Conservation (phyloP, 1,284 basidiomycete species). For the Microbotryum violaceum region DNA sequence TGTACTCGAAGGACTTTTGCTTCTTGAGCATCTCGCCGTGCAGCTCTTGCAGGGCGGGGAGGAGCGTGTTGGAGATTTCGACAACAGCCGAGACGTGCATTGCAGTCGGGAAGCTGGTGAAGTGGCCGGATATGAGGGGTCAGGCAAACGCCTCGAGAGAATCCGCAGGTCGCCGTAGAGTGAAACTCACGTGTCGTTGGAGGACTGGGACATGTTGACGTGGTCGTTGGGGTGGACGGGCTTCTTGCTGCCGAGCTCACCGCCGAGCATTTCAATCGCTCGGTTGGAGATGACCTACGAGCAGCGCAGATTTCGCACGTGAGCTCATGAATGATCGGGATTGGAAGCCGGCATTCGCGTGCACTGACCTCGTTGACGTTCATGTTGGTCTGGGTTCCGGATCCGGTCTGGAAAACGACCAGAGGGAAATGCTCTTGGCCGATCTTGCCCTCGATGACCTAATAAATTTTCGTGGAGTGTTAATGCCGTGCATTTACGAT, state of each 20-base stretch:
- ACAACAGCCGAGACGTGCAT: slow-evolving; percentile 97
- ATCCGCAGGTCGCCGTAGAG: neutral
- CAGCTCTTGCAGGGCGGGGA: slow-evolving; percentile 80
- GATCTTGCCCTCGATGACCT: slow-evolving; percentile 94
- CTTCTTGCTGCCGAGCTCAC: slow-evolving; percentile 88
- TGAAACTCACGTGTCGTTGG: slow-evolving; percentile 78
- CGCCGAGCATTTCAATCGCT: slow-evolving; percentile 94
- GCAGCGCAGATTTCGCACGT: neutral
- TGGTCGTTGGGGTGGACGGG: slow-evolving; percentile 99
- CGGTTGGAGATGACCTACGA: slow-evolving; percentile 90
- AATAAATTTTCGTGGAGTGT: neutral
- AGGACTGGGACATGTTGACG: slow-evolving; percentile 98
- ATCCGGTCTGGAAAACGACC: slow-evolving; percentile 98
- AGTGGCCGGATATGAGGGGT: neutral
- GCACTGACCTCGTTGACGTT: slow-evolving; percentile 82
- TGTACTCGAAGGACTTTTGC: slow-evolving; percentile 69
- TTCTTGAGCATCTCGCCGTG: slow-evolving; percentile 77
- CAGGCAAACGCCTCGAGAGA: neutral
- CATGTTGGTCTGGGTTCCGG: slow-evolving; percentile 99
- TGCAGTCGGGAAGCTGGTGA: slow-evolving; percentile 82
- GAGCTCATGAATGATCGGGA: neutral
- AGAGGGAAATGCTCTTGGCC: slow-evolving; percentile 86
- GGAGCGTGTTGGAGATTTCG: slow-evolving; percentile 69
- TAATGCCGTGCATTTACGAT: neutral
- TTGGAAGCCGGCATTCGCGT: neutral